Evolutionary conservation across 2,329 filamentous ascomycete species (phyloP).

Genomic region (Exserohilum turcica): DNA sequence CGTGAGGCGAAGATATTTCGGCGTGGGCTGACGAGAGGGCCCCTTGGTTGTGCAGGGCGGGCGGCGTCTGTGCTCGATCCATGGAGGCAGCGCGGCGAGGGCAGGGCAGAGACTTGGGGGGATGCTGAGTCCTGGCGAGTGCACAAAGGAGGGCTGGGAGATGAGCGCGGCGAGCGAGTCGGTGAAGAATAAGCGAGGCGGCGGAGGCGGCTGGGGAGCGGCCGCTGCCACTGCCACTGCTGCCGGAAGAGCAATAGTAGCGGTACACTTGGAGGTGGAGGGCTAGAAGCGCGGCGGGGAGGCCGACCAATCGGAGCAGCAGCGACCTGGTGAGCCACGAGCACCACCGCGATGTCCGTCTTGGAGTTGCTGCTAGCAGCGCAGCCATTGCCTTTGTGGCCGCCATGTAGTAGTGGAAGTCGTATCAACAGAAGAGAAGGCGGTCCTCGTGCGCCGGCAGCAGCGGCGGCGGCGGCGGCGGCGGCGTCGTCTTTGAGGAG

Average conservation of each 20-base stretch:
- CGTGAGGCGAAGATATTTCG: constrained; percentile 18
- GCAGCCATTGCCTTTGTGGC: too few relatives aligned
- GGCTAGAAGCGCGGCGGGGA: constrained; percentile 36
- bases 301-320: constrained; percentile 32
- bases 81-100: constrained; percentile 32
- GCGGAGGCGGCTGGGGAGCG: constrained; percentile 35
- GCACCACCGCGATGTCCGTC: constrained; percentile 39
- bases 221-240: too few relatives aligned
- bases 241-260: too few relatives aligned
- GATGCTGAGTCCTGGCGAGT: constrained; percentile 28
- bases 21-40: constrained; percentile 20
- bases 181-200: constrained; percentile 43
- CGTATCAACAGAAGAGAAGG: too few relatives aligned
- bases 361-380: constrained; percentile 35
- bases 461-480: too few relatives aligned
- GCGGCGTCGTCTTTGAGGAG: constrained; percentile 22
- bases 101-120: constrained; percentile 25
- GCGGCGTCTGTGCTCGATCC: constrained; percentile 36
- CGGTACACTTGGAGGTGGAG: constrained; percentile 41
- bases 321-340: constrained; percentile 32
- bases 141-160: constrained; percentile 31
- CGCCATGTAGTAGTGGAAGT: too few relatives aligned
- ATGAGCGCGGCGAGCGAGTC: constrained; percentile 40
- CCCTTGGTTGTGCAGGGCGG: constrained; percentile 35
- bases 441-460: too few relatives aligned